Percentiles rank a stretch among this genome's conserved stretches.
phyloP scores from a whole-genome alignment of 2,329 filamentous ascomycete species.

The Monosporascus sp. region DNA sequence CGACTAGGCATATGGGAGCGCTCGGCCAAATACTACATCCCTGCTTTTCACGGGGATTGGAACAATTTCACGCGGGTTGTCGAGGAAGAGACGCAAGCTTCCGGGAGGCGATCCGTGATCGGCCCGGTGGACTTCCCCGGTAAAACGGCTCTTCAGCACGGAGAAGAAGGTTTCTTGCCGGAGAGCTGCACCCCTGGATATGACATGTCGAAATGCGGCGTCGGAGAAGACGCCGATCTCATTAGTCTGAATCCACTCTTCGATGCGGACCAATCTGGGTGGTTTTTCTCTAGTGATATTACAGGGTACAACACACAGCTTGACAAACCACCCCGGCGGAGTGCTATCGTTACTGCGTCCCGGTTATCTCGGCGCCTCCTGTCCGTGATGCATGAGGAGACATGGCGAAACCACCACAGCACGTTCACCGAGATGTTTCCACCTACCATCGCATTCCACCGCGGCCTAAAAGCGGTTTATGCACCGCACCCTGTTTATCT shows the following conservation, averaged over 20 bases:
- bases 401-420: conserved; percentile 58
- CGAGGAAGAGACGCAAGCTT: conserved; percentile 50
- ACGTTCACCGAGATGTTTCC: conserved; percentile 83
- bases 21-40: conserved; percentile 71
- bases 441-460: conserved; percentile 63
- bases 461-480: conserved; percentile 72
- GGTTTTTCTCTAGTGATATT: conserved; percentile 66
- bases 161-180: conserved; percentile 53
- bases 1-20: conserved; percentile 74
- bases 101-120: conserved; percentile 56
- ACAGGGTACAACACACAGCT: conserved; percentile 57
- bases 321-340: conserved; percentile 59
- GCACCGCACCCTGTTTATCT: conserved; percentile 78
- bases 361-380: conserved; percentile 63
- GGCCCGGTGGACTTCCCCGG: conserved; percentile 57
- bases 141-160: conserved; percentile 40
- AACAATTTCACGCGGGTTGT: conserved; percentile 65
- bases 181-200: conserved; percentile 48
- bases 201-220: conserved; percentile 52
- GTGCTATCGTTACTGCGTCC: conserved; percentile 66
- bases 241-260: conserved; percentile 77
- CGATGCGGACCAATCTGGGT: conserved; percentile 64
- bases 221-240: conserved; percentile 67
- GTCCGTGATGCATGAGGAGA: conserved; percentile 70
- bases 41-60: conserved; percentile 63